Conservation (phyloP, 495 filamentous ascomycete genomes). For the Daldinia concentrica region DNA sequence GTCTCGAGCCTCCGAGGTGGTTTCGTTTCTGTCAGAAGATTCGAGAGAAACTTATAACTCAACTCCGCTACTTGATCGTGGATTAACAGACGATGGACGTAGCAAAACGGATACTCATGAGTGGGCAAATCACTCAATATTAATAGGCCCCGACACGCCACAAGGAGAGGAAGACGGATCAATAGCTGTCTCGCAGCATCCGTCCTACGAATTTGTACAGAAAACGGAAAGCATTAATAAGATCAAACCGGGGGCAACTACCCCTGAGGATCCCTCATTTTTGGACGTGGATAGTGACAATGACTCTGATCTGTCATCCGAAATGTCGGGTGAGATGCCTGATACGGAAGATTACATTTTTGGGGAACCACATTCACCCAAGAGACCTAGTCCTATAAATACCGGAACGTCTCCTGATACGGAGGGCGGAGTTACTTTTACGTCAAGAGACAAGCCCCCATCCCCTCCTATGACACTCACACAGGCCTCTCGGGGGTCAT, state of each 20-base stretch:
- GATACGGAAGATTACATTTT: slow-evolving; percentile 58
- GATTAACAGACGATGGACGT: slow-evolving; percentile 66
- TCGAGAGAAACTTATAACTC: slow-evolving; percentile 74
- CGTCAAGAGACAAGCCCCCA: slow-evolving; percentile 63
- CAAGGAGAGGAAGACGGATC: slow-evolving; percentile 46
- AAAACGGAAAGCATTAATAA: slow-evolving; percentile 57
- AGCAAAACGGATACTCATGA: slow-evolving; percentile 52
- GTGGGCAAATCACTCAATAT: slow-evolving; percentile 58
- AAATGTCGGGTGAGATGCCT: slow-evolving; percentile 75
- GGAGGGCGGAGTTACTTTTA: slow-evolving; percentile 14
- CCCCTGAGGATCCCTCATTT: slow-evolving; percentile 64
- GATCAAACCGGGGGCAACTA: slow-evolving; percentile 44
- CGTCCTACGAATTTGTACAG: slow-evolving; percentile 60
- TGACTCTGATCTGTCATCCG: slow-evolving; percentile 80
- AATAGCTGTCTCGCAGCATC: slow-evolving; percentile 42
- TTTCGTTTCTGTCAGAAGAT: slow-evolving; percentile 60
- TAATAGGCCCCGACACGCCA: slow-evolving; percentile 50
- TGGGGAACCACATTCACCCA: slow-evolving; percentile 43
- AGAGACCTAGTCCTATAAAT: slow-evolving; percentile 37
- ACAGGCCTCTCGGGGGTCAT: slow-evolving; percentile 63
- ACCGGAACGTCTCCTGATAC: slow-evolving; percentile 48
- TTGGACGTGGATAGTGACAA: slow-evolving; percentile 73
- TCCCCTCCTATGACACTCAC: slow-evolving; percentile 81
- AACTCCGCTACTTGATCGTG: slow-evolving; percentile 78
- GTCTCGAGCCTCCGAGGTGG: slow-evolving; percentile 45